A percentile compares a stretch with the other conserved stretches of the same genome.
Evolutionary conservation across 2,329 filamentous ascomycete species (phyloP).

Genomic region (Madurella mycetomatis): DNA sequence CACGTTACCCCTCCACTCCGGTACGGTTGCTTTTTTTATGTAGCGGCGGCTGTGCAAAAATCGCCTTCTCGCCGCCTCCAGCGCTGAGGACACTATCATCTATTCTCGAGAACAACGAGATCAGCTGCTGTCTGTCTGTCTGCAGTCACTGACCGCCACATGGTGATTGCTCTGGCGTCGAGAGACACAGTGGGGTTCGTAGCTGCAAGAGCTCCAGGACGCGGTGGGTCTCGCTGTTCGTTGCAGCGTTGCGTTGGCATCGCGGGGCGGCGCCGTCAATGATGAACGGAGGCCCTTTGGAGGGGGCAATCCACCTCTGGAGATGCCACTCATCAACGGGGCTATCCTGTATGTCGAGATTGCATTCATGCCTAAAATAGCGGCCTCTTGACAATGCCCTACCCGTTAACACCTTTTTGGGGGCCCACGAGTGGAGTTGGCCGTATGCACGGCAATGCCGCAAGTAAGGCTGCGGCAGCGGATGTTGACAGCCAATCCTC

Average conservation of each 20-base stretch:
- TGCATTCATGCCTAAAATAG: conserved; percentile 17
- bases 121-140: neutral
- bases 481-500: conserved; percentile 17
- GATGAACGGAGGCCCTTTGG: conserved; percentile 2
- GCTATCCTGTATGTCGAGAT: neutral
- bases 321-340: neutral
- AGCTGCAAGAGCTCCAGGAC: conserved; percentile 16
- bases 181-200: conserved; percentile 13
- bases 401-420: conserved; percentile 2
- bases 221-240: conserved; percentile 13
- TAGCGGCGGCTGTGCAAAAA: conserved; percentile 7
- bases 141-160: conserved; percentile 17
- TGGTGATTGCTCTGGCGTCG: conserved; percentile 8
- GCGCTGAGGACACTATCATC: neutral
- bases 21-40: neutral
- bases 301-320: neutral
- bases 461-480: conserved; percentile 19
- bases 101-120: neutral
- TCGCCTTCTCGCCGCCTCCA: neutral
- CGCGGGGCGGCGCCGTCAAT: conserved; percentile 16
- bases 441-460: conserved; percentile 20
- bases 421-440: conserved; percentile 5
- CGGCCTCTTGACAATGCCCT: conserved; percentile 9
- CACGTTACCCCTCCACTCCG: conserved; percentile 3
- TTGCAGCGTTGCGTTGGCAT: conserved; percentile 26